Evolutionary conservation across 78 protist genomes (phyloP).

Genomic region (Emiliania huxleyi): DNA sequence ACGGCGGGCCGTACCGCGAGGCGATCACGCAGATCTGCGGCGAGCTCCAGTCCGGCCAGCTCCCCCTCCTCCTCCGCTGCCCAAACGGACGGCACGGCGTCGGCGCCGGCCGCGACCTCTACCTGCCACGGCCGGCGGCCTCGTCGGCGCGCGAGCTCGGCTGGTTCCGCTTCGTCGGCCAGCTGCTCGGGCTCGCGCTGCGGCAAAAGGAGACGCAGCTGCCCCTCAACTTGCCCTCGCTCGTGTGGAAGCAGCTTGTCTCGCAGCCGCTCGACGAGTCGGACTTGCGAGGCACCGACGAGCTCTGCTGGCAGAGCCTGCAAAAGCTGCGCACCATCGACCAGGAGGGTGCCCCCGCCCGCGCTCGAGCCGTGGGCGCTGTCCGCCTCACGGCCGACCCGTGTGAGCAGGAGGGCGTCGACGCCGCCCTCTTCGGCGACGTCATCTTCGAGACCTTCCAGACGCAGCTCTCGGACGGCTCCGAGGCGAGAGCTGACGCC

Average conservation of each 20-base stretch:
- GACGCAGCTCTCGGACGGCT: slow-evolving; percentile 14
- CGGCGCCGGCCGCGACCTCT: slow-evolving; percentile 54
- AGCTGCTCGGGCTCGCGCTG: slow-evolving; percentile 48
- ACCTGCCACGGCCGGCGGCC: slow-evolving; percentile 48
- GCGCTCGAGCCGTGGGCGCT: too few species aligned
- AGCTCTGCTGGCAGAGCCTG: background rate
- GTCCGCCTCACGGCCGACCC: too few species aligned
- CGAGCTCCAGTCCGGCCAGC: slow-evolving; percentile 40
- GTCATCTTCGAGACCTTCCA: background rate
- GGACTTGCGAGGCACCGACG: background rate
- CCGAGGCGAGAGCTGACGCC: too few species aligned
- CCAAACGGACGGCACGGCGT: slow-evolving; percentile 47
- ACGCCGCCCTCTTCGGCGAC: background rate
- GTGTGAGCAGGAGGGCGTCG: slow-evolving; percentile 32
- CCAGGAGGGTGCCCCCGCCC: too few species aligned
- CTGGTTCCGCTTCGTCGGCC: slow-evolving; percentile 45
- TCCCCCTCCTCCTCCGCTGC: slow-evolving; percentile 40
- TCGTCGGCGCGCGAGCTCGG: slow-evolving; percentile 9
- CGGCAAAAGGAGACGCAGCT: slow-evolving; percentile 38
- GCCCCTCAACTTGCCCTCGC: slow-evolving; percentile 43
- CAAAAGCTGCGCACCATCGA: slow-evolving; percentile 11
- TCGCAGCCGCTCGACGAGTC: background rate
- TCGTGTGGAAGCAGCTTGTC: slow-evolving; percentile 64
- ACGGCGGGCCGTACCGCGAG: slow-evolving; percentile 66
- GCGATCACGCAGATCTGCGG: slow-evolving; percentile 19